A percentile compares a stretch with the other conserved stretches of the same genome.
phyloP scores from a whole-genome alignment of 345 rosid species.

The Citrus australasica region DNA sequence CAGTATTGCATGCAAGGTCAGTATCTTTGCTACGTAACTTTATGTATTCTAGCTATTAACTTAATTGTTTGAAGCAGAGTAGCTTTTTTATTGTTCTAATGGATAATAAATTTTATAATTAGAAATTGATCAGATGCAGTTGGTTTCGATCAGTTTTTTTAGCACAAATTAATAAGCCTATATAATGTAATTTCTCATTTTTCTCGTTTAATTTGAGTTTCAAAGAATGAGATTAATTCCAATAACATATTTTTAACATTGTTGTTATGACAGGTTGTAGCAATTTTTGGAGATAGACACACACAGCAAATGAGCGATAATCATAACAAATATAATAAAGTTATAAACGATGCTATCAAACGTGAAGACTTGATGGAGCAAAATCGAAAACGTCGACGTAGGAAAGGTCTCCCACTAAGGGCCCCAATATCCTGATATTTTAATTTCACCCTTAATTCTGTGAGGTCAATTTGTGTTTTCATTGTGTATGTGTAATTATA shows the following conservation, averaged over 20 bases:
- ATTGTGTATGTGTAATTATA: no score
- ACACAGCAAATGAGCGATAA: neutral
- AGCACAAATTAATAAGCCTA: no score
- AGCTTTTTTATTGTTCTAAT: neutral
- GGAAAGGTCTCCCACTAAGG: slow-evolving; percentile 28
- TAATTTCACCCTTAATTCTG: neutral
- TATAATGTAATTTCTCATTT: no score
- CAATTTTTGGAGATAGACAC: slow-evolving; percentile 5
- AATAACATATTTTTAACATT: neutral
- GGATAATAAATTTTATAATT: neutral
- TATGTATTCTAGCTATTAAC: no score
- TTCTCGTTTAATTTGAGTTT: no score
- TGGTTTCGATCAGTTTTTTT: no score
- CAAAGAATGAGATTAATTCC: neutral
- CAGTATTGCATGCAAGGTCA: slow-evolving; percentile 35
- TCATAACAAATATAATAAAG: neutral
- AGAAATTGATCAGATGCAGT: no score
- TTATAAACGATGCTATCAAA: neutral
- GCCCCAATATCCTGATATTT: slow-evolving; percentile 18
- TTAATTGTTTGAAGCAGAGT: no score
- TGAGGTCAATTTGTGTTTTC: neutral
- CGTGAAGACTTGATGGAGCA: neutral
- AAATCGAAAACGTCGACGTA: slow-evolving; percentile 12
- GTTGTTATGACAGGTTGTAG: slow-evolving; percentile 14
- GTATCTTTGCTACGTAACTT: neutral